phyloP scores from a whole-genome alignment of 1,139 yeast genomes.

The Hanseniaspora uvarum region DNA sequence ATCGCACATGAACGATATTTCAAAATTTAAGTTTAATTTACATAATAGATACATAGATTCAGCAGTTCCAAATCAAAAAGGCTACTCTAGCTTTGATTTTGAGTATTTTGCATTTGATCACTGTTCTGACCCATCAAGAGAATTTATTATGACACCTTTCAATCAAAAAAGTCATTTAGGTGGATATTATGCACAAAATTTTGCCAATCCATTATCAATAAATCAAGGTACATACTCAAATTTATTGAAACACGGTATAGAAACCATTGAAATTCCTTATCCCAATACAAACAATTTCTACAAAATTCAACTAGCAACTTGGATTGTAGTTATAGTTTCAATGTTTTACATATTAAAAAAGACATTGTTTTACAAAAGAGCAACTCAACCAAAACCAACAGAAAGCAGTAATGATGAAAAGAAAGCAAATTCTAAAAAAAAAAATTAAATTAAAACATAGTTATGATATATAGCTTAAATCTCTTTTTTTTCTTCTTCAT shows the following conservation, averaged over 20 bases:
- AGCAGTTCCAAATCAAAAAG: not conserved
- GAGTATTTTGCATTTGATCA: slow-evolving; percentile 11
- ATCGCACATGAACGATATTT: not conserved
- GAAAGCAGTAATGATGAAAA: not conserved
- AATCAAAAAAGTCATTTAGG: slow-evolving; percentile 6
- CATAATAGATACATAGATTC: slow-evolving; percentile 17
- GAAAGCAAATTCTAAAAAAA: not conserved
- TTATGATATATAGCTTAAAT: not conserved
- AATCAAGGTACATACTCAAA: slow-evolving; percentile 24
- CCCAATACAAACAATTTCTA: slow-evolving; percentile 29
- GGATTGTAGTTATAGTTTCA: slow-evolving; percentile 29
- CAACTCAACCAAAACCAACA: not conserved
- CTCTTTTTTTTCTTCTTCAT: not conserved
- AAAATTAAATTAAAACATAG: not conserved
- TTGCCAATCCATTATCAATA: slow-evolving; percentile 21
- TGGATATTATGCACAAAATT: slow-evolving; percentile 22
- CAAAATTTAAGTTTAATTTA: slow-evolving; percentile 9
- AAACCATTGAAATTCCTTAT: slow-evolving; percentile 32
- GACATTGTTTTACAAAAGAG: slow-evolving; percentile 20
- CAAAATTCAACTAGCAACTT: slow-evolving; percentile 30
- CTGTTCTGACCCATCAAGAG: slow-evolving; percentile 1
- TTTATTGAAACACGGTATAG: slow-evolving; percentile 23
- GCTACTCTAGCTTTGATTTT: slow-evolving; percentile 2
- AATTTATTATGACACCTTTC: slow-evolving; percentile 10
- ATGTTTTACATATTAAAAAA: slow-evolving; percentile 31